Percentiles rank a stretch among this genome's conserved stretches.
Evolutionary conservation across 1,284 basidiomycete species (phyloP).

Genomic region (Vanrija pseudolonga): DNA sequence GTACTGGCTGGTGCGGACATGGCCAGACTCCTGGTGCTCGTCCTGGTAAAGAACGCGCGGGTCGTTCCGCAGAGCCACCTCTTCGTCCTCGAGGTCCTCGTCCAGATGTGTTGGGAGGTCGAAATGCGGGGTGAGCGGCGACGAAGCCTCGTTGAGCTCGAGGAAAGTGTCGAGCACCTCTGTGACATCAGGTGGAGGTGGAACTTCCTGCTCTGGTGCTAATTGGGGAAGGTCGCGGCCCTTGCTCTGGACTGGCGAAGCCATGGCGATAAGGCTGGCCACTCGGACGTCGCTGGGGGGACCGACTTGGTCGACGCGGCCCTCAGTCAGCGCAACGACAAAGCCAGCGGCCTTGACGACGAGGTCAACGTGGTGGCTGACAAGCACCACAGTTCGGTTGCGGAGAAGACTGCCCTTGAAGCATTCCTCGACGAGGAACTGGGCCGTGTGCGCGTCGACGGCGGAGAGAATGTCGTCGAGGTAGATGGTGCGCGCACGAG

Average conservation of each 20-base stretch:
- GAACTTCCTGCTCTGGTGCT: not conserved
- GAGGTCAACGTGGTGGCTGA: conserved; percentile 66
- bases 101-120: not conserved
- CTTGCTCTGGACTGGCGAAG: conserved; percentile 5
- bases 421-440: conserved; percentile 42
- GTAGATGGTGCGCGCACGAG: conserved; percentile 63
- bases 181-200: not conserved
- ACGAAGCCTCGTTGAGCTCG: not conserved
- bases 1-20: conserved; percentile 37
- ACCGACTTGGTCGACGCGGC: conserved; percentile 33
- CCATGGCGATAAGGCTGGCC: conserved; percentile 8
- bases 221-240: not conserved
- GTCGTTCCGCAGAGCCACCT: not conserved
- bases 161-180: not conserved
- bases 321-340: conserved; percentile 59
- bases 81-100: not conserved
- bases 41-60: conserved; percentile 58
- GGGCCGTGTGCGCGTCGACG: conserved; percentile 48
- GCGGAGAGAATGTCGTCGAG: conserved; percentile 48
- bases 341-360: conserved; percentile 38
- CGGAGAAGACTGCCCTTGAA: conserved; percentile 56
- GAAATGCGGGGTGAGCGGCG: not conserved
- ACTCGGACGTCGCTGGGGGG: conserved; percentile 17
- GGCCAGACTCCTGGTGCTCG: conserved; percentile 62
- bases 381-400: conserved; percentile 65